phyloP scores from a whole-genome alignment of 2,329 filamentous ascomycete species.

The Plenodomus biglobosus region DNA sequence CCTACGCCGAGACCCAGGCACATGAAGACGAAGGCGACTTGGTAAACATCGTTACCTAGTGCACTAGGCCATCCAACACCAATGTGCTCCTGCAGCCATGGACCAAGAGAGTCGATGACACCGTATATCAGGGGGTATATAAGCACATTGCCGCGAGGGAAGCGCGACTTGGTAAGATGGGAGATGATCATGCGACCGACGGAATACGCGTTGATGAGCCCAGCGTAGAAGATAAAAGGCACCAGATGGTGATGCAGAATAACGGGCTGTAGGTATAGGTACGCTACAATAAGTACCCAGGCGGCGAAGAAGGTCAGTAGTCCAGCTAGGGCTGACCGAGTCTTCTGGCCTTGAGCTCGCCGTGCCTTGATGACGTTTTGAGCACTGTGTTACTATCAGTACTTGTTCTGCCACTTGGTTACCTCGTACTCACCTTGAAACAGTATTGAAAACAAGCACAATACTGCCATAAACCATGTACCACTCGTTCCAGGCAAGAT shows the following conservation, averaged over 20 bases:
- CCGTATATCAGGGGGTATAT: conserved; percentile 75
- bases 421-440: conserved; percentile 58
- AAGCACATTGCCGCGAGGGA: conserved; percentile 89
- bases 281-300: conserved; percentile 75
- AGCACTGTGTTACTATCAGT: conserved; percentile 53
- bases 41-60: conserved; percentile 67
- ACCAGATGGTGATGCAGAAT: conserved; percentile 83
- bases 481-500: conserved; percentile 86
- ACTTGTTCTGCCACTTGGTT: not conserved
- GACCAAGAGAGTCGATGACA: conserved; percentile 78
- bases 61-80: conserved; percentile 52
- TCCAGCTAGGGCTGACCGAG: conserved; percentile 75
- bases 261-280: conserved; percentile 80
- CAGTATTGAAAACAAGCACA: conserved; percentile 81
- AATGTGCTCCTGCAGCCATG: conserved; percentile 56
- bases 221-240: conserved; percentile 85
- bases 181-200: conserved; percentile 96
- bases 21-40: conserved; percentile 87
- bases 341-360: conserved; percentile 69
- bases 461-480: conserved; percentile 84
- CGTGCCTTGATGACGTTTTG: conserved; percentile 83
- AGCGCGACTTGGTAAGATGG: conserved; percentile 82
- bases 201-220: conserved; percentile 89
- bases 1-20: conserved; percentile 83
- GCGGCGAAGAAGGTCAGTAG: conserved; percentile 77